Conservation (phyloP, 2,329 filamentous ascomycete genomes). For the Aspergillus piperis region DNA sequence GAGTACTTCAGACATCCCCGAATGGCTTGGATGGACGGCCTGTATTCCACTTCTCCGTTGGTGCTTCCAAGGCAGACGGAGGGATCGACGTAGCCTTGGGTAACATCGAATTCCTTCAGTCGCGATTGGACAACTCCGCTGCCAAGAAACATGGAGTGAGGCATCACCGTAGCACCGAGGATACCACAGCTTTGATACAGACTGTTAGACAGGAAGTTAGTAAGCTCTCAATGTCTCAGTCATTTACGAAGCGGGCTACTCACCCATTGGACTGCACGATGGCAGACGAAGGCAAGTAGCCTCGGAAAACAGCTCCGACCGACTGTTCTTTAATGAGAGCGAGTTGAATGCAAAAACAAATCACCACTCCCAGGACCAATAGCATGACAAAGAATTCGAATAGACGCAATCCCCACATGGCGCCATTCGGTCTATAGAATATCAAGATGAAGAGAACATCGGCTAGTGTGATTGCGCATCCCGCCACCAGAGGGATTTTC, state of each 20-base stretch:
- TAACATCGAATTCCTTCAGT: conserved; percentile 51
- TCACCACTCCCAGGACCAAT: conserved; percentile 57
- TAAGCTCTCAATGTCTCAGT: not conserved
- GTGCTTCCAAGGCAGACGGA: conserved; percentile 32
- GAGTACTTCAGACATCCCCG: conserved; percentile 72
- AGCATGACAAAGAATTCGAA: conserved; percentile 59
- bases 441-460: conserved; percentile 59
- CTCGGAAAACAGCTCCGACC: conserved; percentile 55
- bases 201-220: conserved; percentile 29
- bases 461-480: conserved; percentile 58
- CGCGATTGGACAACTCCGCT: conserved; percentile 59
- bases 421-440: conserved; percentile 56
- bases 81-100: conserved; percentile 38
- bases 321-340: conserved; percentile 53
- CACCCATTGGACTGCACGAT: conserved; percentile 55
- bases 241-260: conserved; percentile 12
- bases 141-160: conserved; percentile 61
- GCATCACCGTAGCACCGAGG: conserved; percentile 59
- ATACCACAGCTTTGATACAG: conserved; percentile 58
- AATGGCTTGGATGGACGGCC: conserved; percentile 72
- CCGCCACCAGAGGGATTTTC: conserved; percentile 56
- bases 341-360: conserved; percentile 60
- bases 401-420: conserved; percentile 53
- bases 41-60: conserved; percentile 62
- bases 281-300: conserved; percentile 57